Evolutionary conservation across 2,329 filamentous ascomycete genomes (phyloP).

Genomic region (Curvularia hawaiiensis): DNA sequence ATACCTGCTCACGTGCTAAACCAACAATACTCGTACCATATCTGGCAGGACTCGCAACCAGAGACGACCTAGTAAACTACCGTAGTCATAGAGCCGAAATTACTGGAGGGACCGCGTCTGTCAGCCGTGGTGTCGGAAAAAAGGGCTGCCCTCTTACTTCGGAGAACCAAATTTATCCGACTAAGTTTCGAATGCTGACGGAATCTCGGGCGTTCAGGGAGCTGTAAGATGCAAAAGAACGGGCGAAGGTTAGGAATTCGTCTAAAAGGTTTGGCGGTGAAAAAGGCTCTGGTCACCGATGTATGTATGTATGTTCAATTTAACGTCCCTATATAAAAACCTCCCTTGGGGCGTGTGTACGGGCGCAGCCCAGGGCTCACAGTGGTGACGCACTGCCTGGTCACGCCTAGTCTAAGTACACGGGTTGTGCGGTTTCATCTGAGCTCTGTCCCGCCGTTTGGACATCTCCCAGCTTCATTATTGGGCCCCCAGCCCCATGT

Average conservation of each 20-base stretch:
- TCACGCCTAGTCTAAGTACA: too few species aligned
- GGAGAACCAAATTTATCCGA: conserved; percentile 43
- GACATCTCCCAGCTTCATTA: too few species aligned
- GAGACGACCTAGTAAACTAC: conserved; percentile 30
- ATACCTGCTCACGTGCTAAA: background rate
- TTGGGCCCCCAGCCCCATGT: too few species aligned
- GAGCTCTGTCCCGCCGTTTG: too few species aligned
- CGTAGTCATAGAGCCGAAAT: conserved; percentile 46
- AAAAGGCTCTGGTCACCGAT: conserved; percentile 30
- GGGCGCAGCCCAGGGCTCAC: too few species aligned
- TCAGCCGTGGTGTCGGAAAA: conserved; percentile 43
- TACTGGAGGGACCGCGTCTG: conserved; percentile 36
- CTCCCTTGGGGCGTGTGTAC: too few species aligned
- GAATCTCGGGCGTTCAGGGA: conserved; percentile 36
- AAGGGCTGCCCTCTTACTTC: conserved; percentile 43
- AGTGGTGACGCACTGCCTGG: too few species aligned
- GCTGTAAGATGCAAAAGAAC: conserved; percentile 21
- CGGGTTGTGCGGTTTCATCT: too few species aligned
- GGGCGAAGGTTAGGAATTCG: conserved; percentile 17
- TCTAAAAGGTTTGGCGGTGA: conserved; percentile 42
- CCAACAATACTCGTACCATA: conserved; percentile 24
- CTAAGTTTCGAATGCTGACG: conserved; percentile 28
- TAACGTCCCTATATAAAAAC: too few species aligned
- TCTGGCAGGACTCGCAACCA: conserved; percentile 34
- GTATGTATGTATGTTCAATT: too few species aligned